Conservation (phyloP, 2,329 filamentous ascomycete species). For the Zalaria sp. region DNA sequence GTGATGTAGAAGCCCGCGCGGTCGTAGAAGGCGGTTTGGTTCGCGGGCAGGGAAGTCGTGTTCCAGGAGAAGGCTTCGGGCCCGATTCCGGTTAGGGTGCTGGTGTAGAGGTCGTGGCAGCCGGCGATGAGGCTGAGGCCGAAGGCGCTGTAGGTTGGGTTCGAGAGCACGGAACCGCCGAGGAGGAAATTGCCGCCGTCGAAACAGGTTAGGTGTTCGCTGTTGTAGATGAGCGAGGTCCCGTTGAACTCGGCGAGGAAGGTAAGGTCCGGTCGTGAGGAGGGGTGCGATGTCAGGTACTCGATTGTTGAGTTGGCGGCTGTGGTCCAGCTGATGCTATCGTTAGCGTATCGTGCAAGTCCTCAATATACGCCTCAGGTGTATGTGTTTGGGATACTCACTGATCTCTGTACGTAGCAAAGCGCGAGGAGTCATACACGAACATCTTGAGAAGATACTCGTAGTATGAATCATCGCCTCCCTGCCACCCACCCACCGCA, state of each 20-base stretch:
- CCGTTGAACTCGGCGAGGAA: conserved; percentile 50
- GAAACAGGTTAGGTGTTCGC: conserved; percentile 57
- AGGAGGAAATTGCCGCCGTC: conserved; percentile 76
- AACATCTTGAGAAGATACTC: conserved; percentile 91
- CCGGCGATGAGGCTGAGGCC: conserved; percentile 57
- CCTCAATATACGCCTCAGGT: too few relatives aligned
- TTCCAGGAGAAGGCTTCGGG: conserved; percentile 45
- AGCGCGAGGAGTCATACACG: conserved; percentile 56
- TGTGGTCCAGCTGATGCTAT: conserved; percentile 41
- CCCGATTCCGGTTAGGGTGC: conserved; percentile 58
- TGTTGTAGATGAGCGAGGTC: conserved; percentile 21
- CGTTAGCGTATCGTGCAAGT: too few relatives aligned
- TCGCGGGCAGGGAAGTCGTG: conserved; percentile 16
- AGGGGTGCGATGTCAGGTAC: conserved; percentile 56
- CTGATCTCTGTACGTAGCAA: conserved; percentile 49
- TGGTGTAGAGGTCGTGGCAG: conserved; percentile 60
- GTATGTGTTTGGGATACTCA: conserved; percentile 1
- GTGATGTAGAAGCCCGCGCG: conserved; percentile 57
- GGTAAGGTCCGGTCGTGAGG: conserved; percentile 52
- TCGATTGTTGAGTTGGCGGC: conserved; percentile 65
- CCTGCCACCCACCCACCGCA: conserved; percentile 59
- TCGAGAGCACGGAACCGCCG: conserved; percentile 54
- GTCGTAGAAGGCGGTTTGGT: conserved; percentile 45
- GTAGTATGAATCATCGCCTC: conserved; percentile 68
- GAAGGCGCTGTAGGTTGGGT: conserved; percentile 55